These are phyloP conservation scores for Trematosphaeria pertusa DNA, from an alignment of 2,329 filamentous ascomycete species.

Conservation along the genomic window DNA sequence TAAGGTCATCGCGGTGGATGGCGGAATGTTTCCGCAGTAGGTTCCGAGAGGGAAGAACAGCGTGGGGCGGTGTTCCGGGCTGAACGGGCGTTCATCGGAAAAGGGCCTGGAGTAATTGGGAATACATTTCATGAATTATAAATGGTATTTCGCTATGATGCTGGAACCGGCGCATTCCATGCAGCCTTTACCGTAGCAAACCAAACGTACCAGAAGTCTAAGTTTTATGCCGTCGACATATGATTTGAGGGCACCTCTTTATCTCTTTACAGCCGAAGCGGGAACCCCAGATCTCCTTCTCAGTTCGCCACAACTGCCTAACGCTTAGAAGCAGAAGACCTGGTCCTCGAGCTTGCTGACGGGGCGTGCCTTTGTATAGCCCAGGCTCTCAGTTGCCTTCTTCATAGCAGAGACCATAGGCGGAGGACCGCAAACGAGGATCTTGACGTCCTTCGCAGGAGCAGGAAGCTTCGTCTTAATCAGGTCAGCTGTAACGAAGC, in stretches of 20 bases:
- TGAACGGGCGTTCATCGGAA: too few relatives aligned
- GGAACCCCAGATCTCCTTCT: neutral
- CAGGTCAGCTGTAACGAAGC: slow-evolving; percentile 95
- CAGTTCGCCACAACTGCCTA: too few relatives aligned
- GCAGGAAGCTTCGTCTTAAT: slow-evolving; percentile 86
- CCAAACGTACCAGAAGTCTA: neutral
- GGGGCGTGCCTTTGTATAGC: slow-evolving; percentile 89
- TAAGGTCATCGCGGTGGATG: slow-evolving; percentile 43
- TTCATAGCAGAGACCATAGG: slow-evolving; percentile 98
- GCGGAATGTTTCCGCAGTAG: slow-evolving; percentile 32
- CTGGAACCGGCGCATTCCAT: neutral
- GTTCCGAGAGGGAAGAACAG: too few relatives aligned
- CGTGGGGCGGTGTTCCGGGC: too few relatives aligned
- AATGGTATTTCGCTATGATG: neutral
- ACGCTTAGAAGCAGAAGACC: slow-evolving; percentile 86
- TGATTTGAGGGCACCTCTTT: too few relatives aligned
- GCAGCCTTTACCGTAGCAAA: neutral
- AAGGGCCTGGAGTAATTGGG: too few relatives aligned
- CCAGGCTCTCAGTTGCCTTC: slow-evolving; percentile 88
- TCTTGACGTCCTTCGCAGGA: slow-evolving; percentile 86
- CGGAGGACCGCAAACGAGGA: slow-evolving; percentile 92
- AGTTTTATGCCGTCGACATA: neutral
- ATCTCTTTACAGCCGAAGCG: too few relatives aligned
- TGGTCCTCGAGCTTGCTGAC: slow-evolving; percentile 99
- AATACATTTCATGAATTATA: neutral